Evolutionary conservation across 2,329 filamentous ascomycete species (phyloP), one percentile per base, ranked within the genome.

Genomic region (Dothiorella sarmentorum): DNA sequence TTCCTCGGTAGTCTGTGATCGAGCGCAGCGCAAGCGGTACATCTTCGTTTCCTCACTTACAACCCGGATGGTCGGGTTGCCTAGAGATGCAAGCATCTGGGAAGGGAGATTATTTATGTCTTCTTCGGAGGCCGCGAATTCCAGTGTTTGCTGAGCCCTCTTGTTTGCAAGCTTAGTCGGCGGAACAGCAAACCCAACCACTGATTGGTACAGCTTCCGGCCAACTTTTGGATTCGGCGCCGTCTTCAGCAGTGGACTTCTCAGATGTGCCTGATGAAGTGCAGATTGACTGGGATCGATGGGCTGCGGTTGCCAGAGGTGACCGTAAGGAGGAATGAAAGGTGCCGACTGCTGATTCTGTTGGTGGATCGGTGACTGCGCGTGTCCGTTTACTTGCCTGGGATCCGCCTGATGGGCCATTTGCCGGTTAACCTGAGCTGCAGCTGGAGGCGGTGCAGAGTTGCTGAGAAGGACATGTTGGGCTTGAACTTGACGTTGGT

Each of bases 11-110:
- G 65, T 61, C 59, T 76, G 75, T 27, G 49, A 42, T n/a, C 31
- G 35, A 65, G 87, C 82, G 67, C 88, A 88, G 9, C 90, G 86
- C 20, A 96, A 66, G 15, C 91, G 87, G 67, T 87, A 86, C 33
- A 84, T 80, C 4, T 82, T 71, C 51, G 82, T 84, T 4, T 20
- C 7, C 17, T 58, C 31, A 11, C 17, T 15, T 9, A 49, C 22
- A 9, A n/a, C 5, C 15, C 55, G 38, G 6, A 13, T 43, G 11
- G n/a, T 6, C 2, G 18, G 22, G 2, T 29, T 29, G 17, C 43
- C 35, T 15, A 18, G 35, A 13, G 22, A 17, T 3, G 35, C 33
- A 11, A 11, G 33, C 2, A 4, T 27, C 17, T 27, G 15, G 15
- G 49, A 1, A n/a, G 76, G 70, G 6, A 85, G 65, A 4, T 63